These are phyloP conservation scores for Calonectria montana DNA, from an alignment of 2,329 filamentous ascomycete genomes.

Conservation along the genomic window DNA sequence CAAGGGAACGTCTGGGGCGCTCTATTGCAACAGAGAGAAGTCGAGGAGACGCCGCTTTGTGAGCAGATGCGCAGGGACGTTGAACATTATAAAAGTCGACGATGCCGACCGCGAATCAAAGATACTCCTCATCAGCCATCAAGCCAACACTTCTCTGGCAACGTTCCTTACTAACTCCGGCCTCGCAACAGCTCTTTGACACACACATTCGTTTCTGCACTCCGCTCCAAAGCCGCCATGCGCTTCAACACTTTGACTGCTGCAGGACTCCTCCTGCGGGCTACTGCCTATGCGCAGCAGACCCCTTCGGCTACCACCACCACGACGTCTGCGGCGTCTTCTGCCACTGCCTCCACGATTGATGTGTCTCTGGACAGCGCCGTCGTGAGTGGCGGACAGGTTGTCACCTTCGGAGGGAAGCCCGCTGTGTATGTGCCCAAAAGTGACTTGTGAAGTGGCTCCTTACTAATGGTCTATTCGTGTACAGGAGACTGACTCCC, in stretches of 20 bases:
- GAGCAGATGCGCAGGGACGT: no score
- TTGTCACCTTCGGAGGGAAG: neutral
- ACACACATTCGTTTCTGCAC: neutral
- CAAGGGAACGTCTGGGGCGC: neutral
- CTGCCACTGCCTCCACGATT: no score
- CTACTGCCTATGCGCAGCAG: neutral
- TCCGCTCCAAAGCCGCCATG: neutral
- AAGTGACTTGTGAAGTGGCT: rapidly evolving
- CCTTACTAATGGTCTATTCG: neutral
- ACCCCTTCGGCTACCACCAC: neutral
- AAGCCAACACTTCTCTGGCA: neutral
- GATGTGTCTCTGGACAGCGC: neutral
- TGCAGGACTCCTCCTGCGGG: neutral
- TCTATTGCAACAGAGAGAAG: neutral
- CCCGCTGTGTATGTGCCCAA: neutral
- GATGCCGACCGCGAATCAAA: neutral
- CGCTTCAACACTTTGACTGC: neutral
- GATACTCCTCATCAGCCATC: neutral
- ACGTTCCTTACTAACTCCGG: neutral
- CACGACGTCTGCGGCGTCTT: neutral
- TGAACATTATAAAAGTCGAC: neutral
- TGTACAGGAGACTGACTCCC: neutral
- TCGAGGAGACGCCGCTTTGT: no score
- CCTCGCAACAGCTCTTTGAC: neutral
- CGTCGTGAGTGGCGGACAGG: neutral